Evolutionary conservation across 2,329 filamentous ascomycete genomes (phyloP).

Genomic region (Diaporthe capsici): DNA sequence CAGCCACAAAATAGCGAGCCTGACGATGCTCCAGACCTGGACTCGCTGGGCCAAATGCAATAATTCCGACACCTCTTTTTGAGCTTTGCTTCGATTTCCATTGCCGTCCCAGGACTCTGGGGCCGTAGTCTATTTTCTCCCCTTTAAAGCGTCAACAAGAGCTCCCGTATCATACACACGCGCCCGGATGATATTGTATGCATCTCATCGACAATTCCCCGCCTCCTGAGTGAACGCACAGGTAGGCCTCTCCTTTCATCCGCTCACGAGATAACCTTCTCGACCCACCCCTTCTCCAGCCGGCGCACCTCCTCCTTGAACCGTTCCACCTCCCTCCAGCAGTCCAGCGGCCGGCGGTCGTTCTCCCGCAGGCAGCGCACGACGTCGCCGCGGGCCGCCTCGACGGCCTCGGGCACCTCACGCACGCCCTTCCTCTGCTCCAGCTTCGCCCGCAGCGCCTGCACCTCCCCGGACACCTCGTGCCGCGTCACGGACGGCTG

Average conservation of each 20-base stretch:
- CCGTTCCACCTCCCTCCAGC: constrained; percentile 91
- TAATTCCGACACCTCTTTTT: background rate
- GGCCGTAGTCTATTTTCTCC: background rate
- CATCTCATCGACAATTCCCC: too few species aligned
- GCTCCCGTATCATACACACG: constrained; percentile 24
- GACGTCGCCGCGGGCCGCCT: constrained; percentile 81
- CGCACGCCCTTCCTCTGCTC: constrained; percentile 75
- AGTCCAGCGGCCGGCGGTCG: constrained; percentile 90
- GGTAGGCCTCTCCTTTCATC: background rate
- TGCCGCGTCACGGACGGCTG: constrained; percentile 55
- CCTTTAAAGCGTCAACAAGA: background rate
- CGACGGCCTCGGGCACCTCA: constrained; percentile 78
- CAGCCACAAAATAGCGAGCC: constrained; percentile 24
- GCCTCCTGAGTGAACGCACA: too few species aligned
- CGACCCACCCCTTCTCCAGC: constrained; percentile 89
- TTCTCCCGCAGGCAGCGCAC: constrained; percentile 86
- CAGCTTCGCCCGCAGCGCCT: constrained; percentile 70
- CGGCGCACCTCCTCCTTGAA: constrained; percentile 92
- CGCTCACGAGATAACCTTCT: constrained; percentile 75
- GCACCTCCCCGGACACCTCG: constrained; percentile 71
- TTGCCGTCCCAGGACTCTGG: background rate
- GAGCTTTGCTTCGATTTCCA: constrained; percentile 1
- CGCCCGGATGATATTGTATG: background rate
- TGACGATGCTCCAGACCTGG: constrained; percentile 31
- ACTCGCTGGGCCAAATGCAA: constrained; percentile 10